Percentiles rank a stretch among this genome's conserved stretches.
Evolutionary conservation across 352 stramenopile genomes (phyloP).

Genomic region (Elongisporangium prolatum): DNA sequence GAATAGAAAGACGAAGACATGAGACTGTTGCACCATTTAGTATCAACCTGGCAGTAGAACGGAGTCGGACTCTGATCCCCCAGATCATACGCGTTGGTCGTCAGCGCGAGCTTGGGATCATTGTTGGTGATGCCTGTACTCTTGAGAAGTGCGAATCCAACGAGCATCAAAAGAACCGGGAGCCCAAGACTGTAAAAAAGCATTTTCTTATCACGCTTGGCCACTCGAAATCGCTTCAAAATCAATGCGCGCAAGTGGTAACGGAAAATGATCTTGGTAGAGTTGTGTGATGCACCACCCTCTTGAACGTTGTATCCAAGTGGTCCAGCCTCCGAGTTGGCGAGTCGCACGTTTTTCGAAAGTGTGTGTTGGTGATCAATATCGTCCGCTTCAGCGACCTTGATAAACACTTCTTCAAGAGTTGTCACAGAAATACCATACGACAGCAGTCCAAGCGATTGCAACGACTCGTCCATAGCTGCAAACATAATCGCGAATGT

Average conservation of each 20-base stretch:
- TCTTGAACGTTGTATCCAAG: conserved; percentile 2
- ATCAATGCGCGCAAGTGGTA: conserved; percentile 42
- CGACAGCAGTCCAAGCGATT: conserved; percentile 33
- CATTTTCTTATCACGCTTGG: conserved; percentile 56
- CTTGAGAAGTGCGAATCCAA: conserved; percentile 49
- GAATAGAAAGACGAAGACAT: conserved; percentile 4
- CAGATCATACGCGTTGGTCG: conserved; percentile 9
- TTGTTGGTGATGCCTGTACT: conserved; percentile 23
- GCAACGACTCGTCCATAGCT: conserved; percentile 40
- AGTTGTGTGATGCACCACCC: conserved; percentile 1
- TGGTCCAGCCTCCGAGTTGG: not conserved
- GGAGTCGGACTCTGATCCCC: conserved; percentile 32
- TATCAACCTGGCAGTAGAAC: conserved; percentile 31
- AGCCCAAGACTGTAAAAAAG: conserved; percentile 52
- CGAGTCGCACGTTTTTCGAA: conserved; percentile 16
- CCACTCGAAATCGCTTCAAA: conserved; percentile 55
- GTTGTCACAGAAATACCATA: conserved; percentile 82
- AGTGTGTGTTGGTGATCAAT: conserved; percentile 35
- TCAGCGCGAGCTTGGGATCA: conserved; percentile 37
- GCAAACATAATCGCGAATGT: conserved; percentile 62
- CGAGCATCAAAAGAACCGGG: conserved; percentile 44
- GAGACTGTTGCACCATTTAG: conserved; percentile 3
- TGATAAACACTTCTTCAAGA: conserved; percentile 80
- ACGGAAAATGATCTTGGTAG: conserved; percentile 17
- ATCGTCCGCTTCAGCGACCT: conserved; percentile 44